Conservation (phyloP, 2,329 filamentous ascomycete genomes). For the Penicillium occitanis region DNA sequence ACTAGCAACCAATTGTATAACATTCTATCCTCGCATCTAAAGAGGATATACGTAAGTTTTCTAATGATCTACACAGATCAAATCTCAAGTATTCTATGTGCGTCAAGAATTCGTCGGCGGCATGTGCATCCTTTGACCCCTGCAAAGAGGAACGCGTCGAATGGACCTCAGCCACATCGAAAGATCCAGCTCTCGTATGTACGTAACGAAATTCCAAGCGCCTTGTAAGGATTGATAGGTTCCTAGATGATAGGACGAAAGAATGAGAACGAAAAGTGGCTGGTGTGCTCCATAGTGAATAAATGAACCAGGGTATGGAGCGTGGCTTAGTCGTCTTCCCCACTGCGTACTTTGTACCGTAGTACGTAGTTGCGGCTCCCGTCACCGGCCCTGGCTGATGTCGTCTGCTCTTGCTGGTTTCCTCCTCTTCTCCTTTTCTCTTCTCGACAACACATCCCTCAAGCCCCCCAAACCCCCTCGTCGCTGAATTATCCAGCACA, state of each 20-base stretch:
- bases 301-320: not conserved
- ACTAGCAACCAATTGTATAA: not conserved
- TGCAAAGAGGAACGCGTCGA: conserved; percentile 3
- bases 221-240: not conserved
- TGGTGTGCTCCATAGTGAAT: not conserved
- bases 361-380: not conserved
- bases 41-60: not conserved
- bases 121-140: conserved; percentile 2
- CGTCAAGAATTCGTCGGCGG: conserved; percentile 3
- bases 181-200: not conserved
- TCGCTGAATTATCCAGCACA: not conserved
- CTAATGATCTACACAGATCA: not conserved
- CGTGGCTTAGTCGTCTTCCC: conserved; percentile 7
- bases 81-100: not conserved
- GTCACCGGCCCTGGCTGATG: not conserved
- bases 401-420: not conserved
- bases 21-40: not conserved
- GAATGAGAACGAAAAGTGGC: not conserved
- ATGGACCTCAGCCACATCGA: conserved; percentile 9
- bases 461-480: not conserved
- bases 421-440: not conserved
- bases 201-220: not conserved
- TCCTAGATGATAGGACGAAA: not conserved
- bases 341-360: not conserved
- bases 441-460: not conserved